Base-by-base conservation (phyloP, 192 early-diverging fungal genomes). In the Phlyctochytrium arcticum region DNA sequence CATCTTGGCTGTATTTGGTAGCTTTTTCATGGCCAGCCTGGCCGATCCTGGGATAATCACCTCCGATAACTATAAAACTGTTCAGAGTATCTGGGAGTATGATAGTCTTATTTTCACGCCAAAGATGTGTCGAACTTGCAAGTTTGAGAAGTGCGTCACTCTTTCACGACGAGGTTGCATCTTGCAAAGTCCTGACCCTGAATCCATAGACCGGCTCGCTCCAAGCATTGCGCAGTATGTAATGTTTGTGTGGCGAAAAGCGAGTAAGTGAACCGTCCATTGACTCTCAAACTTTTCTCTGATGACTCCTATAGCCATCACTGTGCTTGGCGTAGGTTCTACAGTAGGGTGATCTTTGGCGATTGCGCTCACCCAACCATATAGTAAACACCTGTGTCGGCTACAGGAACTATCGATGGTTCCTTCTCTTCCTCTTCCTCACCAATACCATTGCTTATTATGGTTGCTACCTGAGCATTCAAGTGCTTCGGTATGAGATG, bases 381-480 rank as follows among this genome's bases (percentile, higher is more conserved):
- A 0, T 44, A 76, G 74, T 80, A 34, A 80, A 80, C 64, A 81
- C 77, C 63, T 81, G 80, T 57, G 78, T 82, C 30, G 80, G 80
- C 21, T 73, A 82, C 68, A 31, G 35, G 36, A 82, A 82, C 55
- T 75, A 78, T 59, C 74, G 73, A 34, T 73, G 60, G 48, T 82
- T 82, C 48, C 53, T 82, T 8, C 57, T 66, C 3, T 82, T 80
- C 65, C 70, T 82, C 19, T 46, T 68, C 15, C 65, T 68, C 4
- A 75, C 72, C 9, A 24, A 27, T 19, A 35, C 29, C 6, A 44
- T 80, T n/a, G 34, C 56, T 24, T 48, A 61, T 36, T 80, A 81
- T 49, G 79, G 69, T 33, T 21, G 69, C 3, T 81, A 75, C 54
- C 26, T 81, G 17, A 34, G 56, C 5, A 47, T 36, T 34, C 51